Conservation (phyloP, 148 eudicot species). For the Oxyria digyna region DNA sequence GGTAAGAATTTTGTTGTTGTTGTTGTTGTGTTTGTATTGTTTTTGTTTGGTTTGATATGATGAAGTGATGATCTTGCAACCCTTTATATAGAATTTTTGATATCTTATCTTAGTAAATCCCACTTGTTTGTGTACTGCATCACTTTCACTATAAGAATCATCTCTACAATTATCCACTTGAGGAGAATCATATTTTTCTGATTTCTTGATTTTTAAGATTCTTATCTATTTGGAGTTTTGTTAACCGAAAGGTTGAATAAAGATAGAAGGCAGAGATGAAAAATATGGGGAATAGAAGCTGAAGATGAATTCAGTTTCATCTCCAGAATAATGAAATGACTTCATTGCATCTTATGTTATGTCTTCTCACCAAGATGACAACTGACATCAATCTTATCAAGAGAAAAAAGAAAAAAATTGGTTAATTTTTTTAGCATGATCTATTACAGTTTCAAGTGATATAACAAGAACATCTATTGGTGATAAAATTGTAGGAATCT, state of each 20-base stretch:
- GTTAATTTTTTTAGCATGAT: no score
- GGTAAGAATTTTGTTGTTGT: not conserved
- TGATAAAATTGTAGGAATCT: not conserved
- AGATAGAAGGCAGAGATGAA: not conserved
- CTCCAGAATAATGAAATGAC: not conserved
- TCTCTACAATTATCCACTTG: not conserved
- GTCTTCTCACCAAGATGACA: not conserved
- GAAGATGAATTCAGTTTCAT: not conserved
- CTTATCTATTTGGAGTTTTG: slow-evolving; percentile 3
- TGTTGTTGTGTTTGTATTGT: no score
- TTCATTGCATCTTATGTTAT: not conserved
- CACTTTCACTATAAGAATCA: not conserved
- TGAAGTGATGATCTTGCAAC: not conserved
- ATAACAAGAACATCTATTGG: not conserved
- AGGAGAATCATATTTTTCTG: not conserved
- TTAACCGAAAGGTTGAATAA: slow-evolving; percentile 1
- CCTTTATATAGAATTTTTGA: not conserved
- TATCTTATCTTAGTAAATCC: no score
- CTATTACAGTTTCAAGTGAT: no score
- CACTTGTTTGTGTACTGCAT: not conserved
- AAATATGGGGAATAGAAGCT: slow-evolving; percentile 4
- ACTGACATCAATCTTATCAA: no score
- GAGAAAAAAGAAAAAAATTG: no score
- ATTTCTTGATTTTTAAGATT: not conserved
- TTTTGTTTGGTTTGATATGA: not conserved